phyloP scores from a whole-genome alignment of 352 stramenopile species.

The Thraustochytrium striatum region DNA sequence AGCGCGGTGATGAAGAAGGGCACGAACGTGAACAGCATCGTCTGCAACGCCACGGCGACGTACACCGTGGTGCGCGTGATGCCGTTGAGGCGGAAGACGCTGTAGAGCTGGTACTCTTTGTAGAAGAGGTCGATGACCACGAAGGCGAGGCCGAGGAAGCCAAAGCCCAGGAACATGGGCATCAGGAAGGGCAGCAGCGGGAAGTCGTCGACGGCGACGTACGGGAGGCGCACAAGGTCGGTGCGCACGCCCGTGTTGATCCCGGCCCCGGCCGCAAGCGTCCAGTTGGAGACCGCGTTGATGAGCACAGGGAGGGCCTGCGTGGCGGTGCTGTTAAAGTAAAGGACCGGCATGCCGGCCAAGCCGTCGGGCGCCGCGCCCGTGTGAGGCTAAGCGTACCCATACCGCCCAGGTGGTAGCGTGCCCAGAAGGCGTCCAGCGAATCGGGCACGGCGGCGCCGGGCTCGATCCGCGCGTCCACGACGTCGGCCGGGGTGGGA shows the following conservation, averaged over 20 bases:
- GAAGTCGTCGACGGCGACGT: constrained; percentile 11
- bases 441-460: too few relatives aligned
- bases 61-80: constrained; percentile 9
- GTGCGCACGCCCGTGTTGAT: background rate
- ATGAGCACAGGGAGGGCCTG: constrained; percentile 1
- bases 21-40: background rate
- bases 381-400: too few relatives aligned
- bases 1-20: constrained; percentile 8
- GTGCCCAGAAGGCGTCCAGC: too few relatives aligned
- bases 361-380: too few relatives aligned
- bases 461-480: too few relatives aligned
- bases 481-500: too few relatives aligned
- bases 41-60: background rate
- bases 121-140: constrained; percentile 1
- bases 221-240: background rate
- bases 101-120: constrained; percentile 26
- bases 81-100: background rate
- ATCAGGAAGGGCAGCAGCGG: constrained; percentile 19
- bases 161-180: constrained; percentile 23
- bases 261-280: background rate
- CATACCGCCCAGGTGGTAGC: too few relatives aligned
- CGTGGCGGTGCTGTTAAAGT: background rate
- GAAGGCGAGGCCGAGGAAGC: constrained; percentile 17
- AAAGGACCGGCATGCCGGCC: too few relatives aligned
- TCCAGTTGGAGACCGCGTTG: constrained; percentile 3